These are phyloP conservation scores for Discostella pseudostelligera DNA, from an alignment of 108 stramenopile genomes.

Conservation along the genomic window DNA sequence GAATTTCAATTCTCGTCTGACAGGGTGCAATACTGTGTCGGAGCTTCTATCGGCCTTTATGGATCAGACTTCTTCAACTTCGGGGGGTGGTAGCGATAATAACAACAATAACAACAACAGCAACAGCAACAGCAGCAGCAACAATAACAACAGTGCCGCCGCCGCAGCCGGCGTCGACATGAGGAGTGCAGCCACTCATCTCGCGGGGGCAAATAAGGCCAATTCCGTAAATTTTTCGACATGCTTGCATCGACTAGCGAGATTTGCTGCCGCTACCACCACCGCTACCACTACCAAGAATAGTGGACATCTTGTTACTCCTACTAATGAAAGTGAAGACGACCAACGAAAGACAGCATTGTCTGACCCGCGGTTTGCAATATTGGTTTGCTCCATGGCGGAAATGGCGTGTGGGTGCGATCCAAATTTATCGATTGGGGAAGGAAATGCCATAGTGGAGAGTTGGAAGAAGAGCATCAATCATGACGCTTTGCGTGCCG, in stretches of 20 bases:
- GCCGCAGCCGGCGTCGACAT: neutral
- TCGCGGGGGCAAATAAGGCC: constrained; percentile 53
- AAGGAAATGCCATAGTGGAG: constrained; percentile 24
- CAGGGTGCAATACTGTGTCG: constrained; percentile 20
- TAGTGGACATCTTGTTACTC: neutral
- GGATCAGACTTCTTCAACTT: constrained; percentile 31
- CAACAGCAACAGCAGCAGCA: neutral
- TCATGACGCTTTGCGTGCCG: neutral
- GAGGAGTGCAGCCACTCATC: constrained; percentile 29
- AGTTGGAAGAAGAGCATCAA: constrained; percentile 16
- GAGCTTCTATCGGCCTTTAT: constrained; percentile 30
- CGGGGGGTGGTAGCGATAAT: neutral
- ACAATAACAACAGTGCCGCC: neutral
- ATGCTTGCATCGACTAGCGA: constrained; percentile 67
- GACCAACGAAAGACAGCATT: constrained; percentile 47
- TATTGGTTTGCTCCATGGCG: constrained; percentile 63
- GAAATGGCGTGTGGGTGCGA: constrained; percentile 53
- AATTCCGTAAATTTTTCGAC: constrained; percentile 85
- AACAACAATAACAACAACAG: neutral
- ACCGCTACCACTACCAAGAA: constrained; percentile 4
- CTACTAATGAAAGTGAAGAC: constrained; percentile 31
- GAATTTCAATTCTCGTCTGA: constrained; percentile 34
- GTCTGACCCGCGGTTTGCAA: constrained; percentile 76
- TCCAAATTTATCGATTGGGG: constrained; percentile 13
- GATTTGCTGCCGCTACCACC: constrained; percentile 31